These are phyloP conservation scores for Tephrocybe sp. DNA, from an alignment of 768 basidiomycete species.

Conservation along the genomic window DNA sequence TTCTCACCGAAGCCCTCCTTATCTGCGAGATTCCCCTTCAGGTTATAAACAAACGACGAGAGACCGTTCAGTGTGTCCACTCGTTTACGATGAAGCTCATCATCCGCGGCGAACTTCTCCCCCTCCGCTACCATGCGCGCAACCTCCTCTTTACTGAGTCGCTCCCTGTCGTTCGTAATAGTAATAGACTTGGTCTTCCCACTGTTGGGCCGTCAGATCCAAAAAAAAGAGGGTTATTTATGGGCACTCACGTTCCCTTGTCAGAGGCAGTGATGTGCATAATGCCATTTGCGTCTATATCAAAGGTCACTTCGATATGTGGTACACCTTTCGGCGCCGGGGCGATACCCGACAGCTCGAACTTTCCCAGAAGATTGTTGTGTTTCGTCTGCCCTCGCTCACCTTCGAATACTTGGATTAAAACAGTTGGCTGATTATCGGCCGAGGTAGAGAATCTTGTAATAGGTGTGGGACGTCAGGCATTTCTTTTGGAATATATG, in stretches of 20 bases:
- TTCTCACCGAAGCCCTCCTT: constrained; percentile 75
- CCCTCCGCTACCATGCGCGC: constrained; percentile 56
- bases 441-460: constrained; percentile 80
- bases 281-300: constrained; percentile 85
- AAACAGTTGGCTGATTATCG: constrained; percentile 87
- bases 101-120: constrained; percentile 40
- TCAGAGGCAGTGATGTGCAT: constrained; percentile 80
- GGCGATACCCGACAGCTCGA: constrained; percentile 88
- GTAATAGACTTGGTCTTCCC: constrained; percentile 82
- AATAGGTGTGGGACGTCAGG: background rate
- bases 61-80: constrained; percentile 50
- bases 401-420: constrained; percentile 90
- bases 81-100: constrained; percentile 21
- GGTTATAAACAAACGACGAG: constrained; percentile 60
- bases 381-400: constrained; percentile 88
- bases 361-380: constrained; percentile 89
- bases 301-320: constrained; percentile 90
- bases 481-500: background rate
- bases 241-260: constrained; percentile 72
- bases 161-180: constrained; percentile 75
- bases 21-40: constrained; percentile 72
- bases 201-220: constrained; percentile 19
- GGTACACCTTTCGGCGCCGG: constrained; percentile 89
- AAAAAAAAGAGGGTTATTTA: background rate
- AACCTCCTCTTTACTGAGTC: constrained; percentile 54